Base-by-base conservation (phyloP, 192 early-diverging fungal species). In the Mortierella antarctica region DNA sequence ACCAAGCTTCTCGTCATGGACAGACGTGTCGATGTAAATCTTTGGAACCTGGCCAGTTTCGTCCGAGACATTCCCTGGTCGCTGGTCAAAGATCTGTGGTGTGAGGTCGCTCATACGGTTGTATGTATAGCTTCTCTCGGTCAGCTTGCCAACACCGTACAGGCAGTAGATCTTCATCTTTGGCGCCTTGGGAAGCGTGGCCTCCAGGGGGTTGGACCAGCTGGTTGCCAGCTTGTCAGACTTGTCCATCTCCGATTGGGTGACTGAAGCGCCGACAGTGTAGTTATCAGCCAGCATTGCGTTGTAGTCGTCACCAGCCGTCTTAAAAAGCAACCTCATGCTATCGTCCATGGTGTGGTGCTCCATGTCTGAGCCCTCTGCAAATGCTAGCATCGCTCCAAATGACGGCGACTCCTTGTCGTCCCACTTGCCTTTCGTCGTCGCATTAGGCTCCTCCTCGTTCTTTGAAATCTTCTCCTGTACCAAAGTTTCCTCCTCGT, bases 61-160 rank as follows among this genome's bases (percentile, higher is more conserved):
- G n/a, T 83, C 76, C 15, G 57, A 58, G 15, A 71, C 76, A 42
- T 74, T 65, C 15, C 65, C 71, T 12, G 77, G 70, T 40, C 65
- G 50, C 46, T 80, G 77, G n/a, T 80, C 77, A 8, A 80, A 42
- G 62, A 65, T 83, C 39, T 42, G 83, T 31, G 65, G 57, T 20
- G 48, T 64, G 14, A 58, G 18, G 4, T 61, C 60, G 40, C 74
- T 88, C 64, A 77, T 66, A 51, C 65, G 71, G 44, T 85, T 87
- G 82, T 96, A 97, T 61, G 91, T 93, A 75, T 97, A 97, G 21
- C 89, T 90, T 12, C 96, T 86, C 78, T 97, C 96, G 2, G 95
- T 96, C 0, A 84, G 76, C 20, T 91, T 84, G 5, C 95, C 94
- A 7, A 90, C 86, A 0, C 95, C 96, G 76, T 96, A 96, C 8